phyloP scores from a whole-genome alignment of 306 rosid genomes.

The Lupinus albus region DNA sequence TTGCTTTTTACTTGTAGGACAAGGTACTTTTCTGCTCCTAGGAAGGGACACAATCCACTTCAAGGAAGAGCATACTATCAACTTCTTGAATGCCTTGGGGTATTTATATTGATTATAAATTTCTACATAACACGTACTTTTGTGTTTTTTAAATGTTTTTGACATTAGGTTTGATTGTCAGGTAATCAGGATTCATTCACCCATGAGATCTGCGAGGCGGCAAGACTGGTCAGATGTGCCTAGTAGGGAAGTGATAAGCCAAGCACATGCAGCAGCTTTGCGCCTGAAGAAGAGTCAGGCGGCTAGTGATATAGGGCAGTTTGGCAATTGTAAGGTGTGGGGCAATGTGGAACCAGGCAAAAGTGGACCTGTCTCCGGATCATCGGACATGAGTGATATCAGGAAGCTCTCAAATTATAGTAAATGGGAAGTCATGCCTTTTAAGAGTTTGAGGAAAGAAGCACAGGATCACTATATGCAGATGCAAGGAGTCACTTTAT shows the following conservation, averaged over 20 bases:
- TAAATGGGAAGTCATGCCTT: constrained; percentile 91
- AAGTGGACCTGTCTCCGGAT: constrained; percentile 79
- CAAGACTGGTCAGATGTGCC: constrained; percentile 96
- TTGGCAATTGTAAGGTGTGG: constrained; percentile 90
- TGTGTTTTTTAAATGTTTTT: constrained; percentile 12
- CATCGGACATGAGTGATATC: constrained; percentile 81
- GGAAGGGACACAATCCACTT: constrained; percentile 98
- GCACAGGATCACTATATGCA: constrained; percentile 69
- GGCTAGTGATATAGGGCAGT: constrained; percentile 70
- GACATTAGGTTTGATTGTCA: constrained; percentile 46
- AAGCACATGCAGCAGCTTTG: constrained; percentile 87
- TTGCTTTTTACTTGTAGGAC: constrained; percentile 61
- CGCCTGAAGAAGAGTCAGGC: constrained; percentile 54
- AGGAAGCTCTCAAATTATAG: constrained; percentile 73
- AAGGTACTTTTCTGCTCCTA: constrained; percentile 87
- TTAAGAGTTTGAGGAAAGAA: constrained; percentile 75
- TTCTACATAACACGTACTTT: constrained; percentile 8
- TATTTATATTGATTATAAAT: constrained; percentile 45
- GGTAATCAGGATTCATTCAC: constrained; percentile 95
- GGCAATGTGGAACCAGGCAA: constrained; percentile 72
- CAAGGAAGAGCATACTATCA: constrained; percentile 99
- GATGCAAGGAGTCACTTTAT: constrained; percentile 84
- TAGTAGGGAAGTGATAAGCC: constrained; percentile 63
- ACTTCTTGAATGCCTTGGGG: constrained; percentile 97
- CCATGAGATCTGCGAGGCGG: constrained; percentile 86